Evolutionary conservation across 805 yeast genomes (phyloP).

Genomic region (Metschnikowia rubicola): DNA sequence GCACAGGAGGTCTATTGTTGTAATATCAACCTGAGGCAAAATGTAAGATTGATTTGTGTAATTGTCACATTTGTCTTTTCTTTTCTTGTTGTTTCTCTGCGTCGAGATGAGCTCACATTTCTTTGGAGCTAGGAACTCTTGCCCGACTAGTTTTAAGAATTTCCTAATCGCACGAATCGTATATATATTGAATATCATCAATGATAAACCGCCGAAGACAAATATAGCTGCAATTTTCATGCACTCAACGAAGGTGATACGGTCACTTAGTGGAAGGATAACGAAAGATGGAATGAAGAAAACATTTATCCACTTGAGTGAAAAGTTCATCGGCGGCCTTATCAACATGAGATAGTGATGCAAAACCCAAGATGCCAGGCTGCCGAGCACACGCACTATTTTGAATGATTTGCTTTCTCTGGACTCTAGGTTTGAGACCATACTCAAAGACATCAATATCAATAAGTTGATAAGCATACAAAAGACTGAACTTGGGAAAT

Average conservation of each 20-base stretch:
- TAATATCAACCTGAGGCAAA: slow-evolving; percentile 30
- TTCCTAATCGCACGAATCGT: slow-evolving; percentile 30
- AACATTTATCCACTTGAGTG: slow-evolving; percentile 73
- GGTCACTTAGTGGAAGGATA: slow-evolving; percentile 63
- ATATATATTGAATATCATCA: slow-evolving; percentile 45
- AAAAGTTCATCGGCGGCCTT: slow-evolving; percentile 65
- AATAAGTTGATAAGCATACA: slow-evolving; percentile 61
- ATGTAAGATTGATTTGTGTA: slow-evolving; percentile 6
- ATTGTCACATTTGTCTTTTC: slow-evolving; percentile 6
- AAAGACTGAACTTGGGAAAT: slow-evolving; percentile 68
- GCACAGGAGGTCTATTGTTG: slow-evolving; percentile 33
- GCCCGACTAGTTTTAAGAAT: slow-evolving; percentile 9
- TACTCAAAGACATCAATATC: slow-evolving; percentile 38
- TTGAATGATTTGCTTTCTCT: slow-evolving; percentile 12
- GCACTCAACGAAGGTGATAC: slow-evolving; percentile 64
- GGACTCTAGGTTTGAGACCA: slow-evolving; percentile 1
- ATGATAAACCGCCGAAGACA: slow-evolving; percentile 53
- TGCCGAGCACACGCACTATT: slow-evolving; percentile 4
- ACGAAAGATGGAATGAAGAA: slow-evolving; percentile 78
- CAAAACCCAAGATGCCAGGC: slow-evolving; percentile 21
- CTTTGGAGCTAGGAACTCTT: not conserved
- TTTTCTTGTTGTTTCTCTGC: not conserved
- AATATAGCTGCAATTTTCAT: slow-evolving; percentile 73
- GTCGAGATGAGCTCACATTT: slow-evolving; percentile 1
- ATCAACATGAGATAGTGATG: slow-evolving; percentile 34